A percentile compares a stretch with the other conserved stretches of the same genome.
Evolutionary conservation across 352 stramenopile species (phyloP).

Genomic region (Thraustochytrium sp.): DNA sequence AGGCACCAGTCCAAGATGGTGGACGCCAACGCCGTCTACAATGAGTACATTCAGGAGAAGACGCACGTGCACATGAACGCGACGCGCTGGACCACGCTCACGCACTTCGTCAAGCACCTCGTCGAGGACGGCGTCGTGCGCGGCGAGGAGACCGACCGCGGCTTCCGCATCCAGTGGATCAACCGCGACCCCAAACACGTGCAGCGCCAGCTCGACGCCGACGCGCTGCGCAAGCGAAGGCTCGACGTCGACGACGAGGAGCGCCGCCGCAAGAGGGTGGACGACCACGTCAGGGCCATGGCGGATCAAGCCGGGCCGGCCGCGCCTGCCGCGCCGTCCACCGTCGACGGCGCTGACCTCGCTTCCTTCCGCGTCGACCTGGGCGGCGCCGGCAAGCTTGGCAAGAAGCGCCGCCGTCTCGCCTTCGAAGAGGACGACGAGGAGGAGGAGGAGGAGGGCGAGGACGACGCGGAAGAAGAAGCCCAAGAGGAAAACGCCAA

Average conservation of each 20-base stretch:
- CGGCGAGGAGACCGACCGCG: slow-evolving; percentile 77
- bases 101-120: slow-evolving; percentile 96
- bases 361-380: neutral
- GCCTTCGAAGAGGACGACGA: neutral
- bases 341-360: neutral
- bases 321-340: neutral
- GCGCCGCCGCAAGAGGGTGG: neutral
- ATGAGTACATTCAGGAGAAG: slow-evolving; percentile 99
- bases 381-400: neutral
- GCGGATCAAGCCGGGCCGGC: neutral
- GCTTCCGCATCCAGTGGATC: slow-evolving; percentile 31
- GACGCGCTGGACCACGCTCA: slow-evolving; percentile 93
- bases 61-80: slow-evolving; percentile 99
- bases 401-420: neutral
- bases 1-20: slow-evolving; percentile 91
- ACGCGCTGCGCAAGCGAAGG: neutral
- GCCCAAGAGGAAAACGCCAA: neutral
- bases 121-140: slow-evolving; percentile 94
- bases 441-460: neutral
- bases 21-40: slow-evolving; percentile 90
- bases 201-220: neutral
- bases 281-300: neutral
- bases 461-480: neutral
- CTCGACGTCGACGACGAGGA: slow-evolving; percentile 15
- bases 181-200: neutral